phyloP scores from a whole-genome alignment of 257 asterid genomes.

The Linaria vulgaris region DNA sequence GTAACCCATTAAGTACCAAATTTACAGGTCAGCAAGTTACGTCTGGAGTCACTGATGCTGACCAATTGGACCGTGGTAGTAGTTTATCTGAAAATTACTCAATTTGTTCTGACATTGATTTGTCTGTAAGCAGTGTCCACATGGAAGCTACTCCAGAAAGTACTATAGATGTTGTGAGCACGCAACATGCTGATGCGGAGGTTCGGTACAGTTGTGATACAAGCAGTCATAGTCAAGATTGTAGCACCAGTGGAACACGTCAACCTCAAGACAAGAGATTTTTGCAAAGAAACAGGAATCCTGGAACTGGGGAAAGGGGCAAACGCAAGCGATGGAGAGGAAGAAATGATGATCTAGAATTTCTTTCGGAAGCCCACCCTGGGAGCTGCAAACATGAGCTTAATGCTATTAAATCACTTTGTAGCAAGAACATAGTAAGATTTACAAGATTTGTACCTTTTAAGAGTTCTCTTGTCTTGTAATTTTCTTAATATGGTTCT shows the following conservation, averaged over 20 bases:
- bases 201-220: constrained; percentile 65
- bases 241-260: constrained; percentile 73
- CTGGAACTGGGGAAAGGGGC: constrained; percentile 64
- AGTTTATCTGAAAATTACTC: constrained; percentile 48
- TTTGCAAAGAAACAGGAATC: constrained; percentile 52
- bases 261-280: constrained; percentile 46
- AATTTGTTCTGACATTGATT: constrained; percentile 53
- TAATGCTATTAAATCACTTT: constrained; percentile 33
- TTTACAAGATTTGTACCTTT: constrained; percentile 18
- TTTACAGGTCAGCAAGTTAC: constrained; percentile 39
- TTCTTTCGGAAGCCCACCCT: constrained; percentile 37
- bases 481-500: constrained; percentile 25
- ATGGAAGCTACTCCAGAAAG: constrained; percentile 45
- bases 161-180: constrained; percentile 38
- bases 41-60: constrained; percentile 35
- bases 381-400: constrained; percentile 52
- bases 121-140: constrained; percentile 42
- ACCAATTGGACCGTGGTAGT: constrained; percentile 47
- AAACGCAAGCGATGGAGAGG: constrained; percentile 97
- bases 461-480: neutral
- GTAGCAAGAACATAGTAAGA: constrained; percentile 34
- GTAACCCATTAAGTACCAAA: neutral
- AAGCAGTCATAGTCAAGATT: constrained; percentile 51
- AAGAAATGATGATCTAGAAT: constrained; percentile 60
- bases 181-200: constrained; percentile 50